phyloP scores from a whole-genome alignment of 768 basidiomycete species.

The Suillus fuscotomentosus region DNA sequence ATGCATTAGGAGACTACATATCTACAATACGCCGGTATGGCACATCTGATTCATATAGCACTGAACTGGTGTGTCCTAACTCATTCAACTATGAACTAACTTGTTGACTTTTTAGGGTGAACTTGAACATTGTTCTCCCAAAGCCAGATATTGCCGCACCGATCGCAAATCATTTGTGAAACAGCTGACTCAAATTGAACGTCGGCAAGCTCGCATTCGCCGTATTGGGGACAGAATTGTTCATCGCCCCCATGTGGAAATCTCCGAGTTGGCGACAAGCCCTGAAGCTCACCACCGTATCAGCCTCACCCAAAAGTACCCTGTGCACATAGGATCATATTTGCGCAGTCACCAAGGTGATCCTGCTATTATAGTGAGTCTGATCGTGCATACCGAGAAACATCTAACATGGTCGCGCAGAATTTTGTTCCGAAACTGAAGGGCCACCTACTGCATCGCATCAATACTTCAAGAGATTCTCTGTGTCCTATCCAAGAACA shows the following conservation, averaged over 20 bases:
- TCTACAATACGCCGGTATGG: conserved; percentile 23
- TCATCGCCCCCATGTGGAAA: background rate
- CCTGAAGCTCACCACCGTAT: conserved; percentile 1
- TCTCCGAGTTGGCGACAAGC: background rate
- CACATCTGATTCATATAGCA: conserved; percentile 35
- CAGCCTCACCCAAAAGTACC: conserved; percentile 7
- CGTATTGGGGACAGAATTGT: background rate
- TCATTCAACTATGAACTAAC: too few species aligned
- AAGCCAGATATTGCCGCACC: background rate
- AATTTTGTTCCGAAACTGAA: conserved; percentile 8
- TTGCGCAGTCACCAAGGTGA: background rate
- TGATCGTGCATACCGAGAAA: too few species aligned
- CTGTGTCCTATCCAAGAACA: conserved; percentile 25
- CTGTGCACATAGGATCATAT: conserved; percentile 14
- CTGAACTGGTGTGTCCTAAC: conserved; percentile 17
- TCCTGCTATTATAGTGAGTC: background rate
- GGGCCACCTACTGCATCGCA: conserved; percentile 6
- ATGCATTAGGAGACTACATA: conserved; percentile 20
- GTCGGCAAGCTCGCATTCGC: conserved; percentile 4
- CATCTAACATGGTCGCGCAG: conserved; percentile 7
- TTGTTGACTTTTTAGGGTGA: conserved; percentile 7
- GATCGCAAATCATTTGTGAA: background rate
- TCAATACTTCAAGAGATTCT: conserved; percentile 20
- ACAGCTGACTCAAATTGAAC: background rate
- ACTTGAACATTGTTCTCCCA: conserved; percentile 8